Evolutionary conservation across 2,329 filamentous ascomycete species (phyloP), one percentile per base, ranked within the genome.

Genomic region (Xylaria polymorpha): DNA sequence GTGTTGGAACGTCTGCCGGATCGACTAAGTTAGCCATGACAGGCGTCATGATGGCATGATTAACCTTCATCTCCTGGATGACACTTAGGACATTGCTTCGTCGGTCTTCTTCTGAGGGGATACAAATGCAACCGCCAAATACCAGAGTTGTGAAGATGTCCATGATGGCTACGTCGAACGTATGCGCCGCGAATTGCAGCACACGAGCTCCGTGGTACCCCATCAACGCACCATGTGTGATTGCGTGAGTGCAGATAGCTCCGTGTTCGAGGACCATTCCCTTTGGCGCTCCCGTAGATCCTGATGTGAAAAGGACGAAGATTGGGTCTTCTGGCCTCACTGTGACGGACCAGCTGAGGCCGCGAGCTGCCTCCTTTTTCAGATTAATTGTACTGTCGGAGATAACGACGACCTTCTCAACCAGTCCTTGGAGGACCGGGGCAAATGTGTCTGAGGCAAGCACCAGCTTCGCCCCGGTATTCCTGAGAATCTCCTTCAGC

Each of bases 221-320:
- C 12, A 64, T 12, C 25, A 8, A 41, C 61, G n/a, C 14, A 2
- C 32, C 59, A 22, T 71, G 69, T 7, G 44, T 39, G 22, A 60
- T 20, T 1, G 56, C 51, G 32, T 64, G 58, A 35, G 65, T 50
- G 9, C 51, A 22, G 25, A 25, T 15, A 18, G 64, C 14, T 44
- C 68, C 61, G 29, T 72, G 73, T 58, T 71, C 62, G 64, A 74
- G 67, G 53, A 84, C 78, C 25, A 85, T 82, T 48, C 84, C 84
- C 76, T 86, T 86, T 7, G 84, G 84, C 22, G 77, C 77, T 10
- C 84, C 84, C 1, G 84, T 86, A 35, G 82, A 85, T 22, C 84
- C 84, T 10, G 83, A 64, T 29, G 84, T 86, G 72, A 85, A 85
- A 74, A 85, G 83, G 71, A 85, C 82, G 41, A 74, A 74, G n/a